Conservation (phyloP, 1,284 basidiomycete species). For the Ganoderma lucidum region DNA sequence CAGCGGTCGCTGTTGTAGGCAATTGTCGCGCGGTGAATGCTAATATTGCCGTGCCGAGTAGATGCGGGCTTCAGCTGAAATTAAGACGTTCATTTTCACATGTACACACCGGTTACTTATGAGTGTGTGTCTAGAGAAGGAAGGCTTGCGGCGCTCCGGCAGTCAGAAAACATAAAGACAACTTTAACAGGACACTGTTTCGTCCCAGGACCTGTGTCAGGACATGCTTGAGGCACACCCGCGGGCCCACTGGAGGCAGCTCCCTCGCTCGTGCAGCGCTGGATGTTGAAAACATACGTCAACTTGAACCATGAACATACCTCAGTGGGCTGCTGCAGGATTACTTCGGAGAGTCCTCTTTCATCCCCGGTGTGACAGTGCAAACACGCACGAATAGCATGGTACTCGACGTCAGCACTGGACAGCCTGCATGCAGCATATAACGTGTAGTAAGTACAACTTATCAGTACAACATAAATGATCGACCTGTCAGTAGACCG, state of each 20-base stretch:
- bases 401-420: not conserved
- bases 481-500: slow-evolving; percentile 10
- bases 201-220: too few species aligned
- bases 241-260: too few species aligned
- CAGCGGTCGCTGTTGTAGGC: not conserved
- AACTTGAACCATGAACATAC: too few species aligned
- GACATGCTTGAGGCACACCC: too few species aligned
- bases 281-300: too few species aligned
- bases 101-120: not conserved
- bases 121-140: not conserved
- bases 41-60: not conserved
- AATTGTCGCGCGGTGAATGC: not conserved
- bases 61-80: not conserved
- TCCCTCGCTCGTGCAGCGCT: too few species aligned
- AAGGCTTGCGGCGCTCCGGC: not conserved
- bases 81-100: not conserved
- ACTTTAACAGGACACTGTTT: too few species aligned
- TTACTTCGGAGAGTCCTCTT: too few species aligned
- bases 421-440: not conserved
- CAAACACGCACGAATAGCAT: not conserved
- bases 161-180: not conserved
- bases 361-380: not conserved
- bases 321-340: too few species aligned
- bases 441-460: not conserved
- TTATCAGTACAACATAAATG: not conserved